phyloP scores from a whole-genome alignment of 2,329 filamentous ascomycete genomes.

The Blumeria hordei region DNA sequence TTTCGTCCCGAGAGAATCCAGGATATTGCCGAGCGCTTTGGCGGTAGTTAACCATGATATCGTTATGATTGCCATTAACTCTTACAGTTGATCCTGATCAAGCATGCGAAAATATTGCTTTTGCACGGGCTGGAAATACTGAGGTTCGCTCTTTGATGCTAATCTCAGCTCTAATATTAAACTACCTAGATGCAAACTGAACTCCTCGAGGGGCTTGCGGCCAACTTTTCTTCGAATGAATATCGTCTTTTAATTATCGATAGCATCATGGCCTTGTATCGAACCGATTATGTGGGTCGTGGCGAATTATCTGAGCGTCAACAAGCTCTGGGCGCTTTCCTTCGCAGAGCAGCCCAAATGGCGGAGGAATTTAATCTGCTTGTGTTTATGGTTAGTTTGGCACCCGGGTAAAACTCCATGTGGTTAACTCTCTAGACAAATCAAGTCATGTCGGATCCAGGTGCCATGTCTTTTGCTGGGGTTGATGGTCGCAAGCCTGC shows the following conservation, averaged over 20 bases:
- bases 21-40: constrained; percentile 42
- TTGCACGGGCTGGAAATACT: constrained; percentile 38
- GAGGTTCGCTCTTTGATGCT: constrained; percentile 17
- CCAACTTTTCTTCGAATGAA: constrained; percentile 35
- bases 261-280: constrained; percentile 45
- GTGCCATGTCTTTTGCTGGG: constrained; percentile 41
- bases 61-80: constrained; percentile 3
- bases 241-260: constrained; percentile 44
- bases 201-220: constrained; percentile 32
- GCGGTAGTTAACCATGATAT: constrained; percentile 13
- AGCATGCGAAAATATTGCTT: constrained; percentile 42
- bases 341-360: constrained; percentile 37
- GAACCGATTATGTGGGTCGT: constrained; percentile 40
- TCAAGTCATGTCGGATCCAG: constrained; percentile 47
- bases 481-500: constrained; percentile 44
- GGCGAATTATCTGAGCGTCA: constrained; percentile 45
- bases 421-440: constrained; percentile 26
- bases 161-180: constrained; percentile 1
- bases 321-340: constrained; percentile 40
- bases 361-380: constrained; percentile 47
- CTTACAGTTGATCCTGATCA: constrained; percentile 26
- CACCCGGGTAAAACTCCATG: not conserved
- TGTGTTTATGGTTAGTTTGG: constrained; percentile 27
- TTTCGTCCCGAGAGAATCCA: constrained; percentile 42
- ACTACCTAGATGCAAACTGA: constrained; percentile 26